A percentile compares a stretch with the other conserved stretches of the same genome.
phyloP scores from a whole-genome alignment of 768 basidiomycete species.

The Hypsizygus marmoreus region DNA sequence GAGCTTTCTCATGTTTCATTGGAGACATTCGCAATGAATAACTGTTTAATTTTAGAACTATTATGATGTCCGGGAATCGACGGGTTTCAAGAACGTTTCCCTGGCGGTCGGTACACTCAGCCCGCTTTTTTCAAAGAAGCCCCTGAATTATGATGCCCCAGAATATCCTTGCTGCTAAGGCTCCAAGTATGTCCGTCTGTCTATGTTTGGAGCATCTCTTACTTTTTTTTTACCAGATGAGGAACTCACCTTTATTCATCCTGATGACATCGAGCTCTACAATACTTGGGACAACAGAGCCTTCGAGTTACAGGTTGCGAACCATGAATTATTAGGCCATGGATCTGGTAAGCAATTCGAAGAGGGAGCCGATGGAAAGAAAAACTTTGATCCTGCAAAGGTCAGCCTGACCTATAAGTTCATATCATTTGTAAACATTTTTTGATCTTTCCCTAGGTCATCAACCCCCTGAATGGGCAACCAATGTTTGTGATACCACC shows the following conservation, averaged over 20 bases:
- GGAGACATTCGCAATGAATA: neutral
- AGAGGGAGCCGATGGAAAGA: slow-evolving; percentile 71
- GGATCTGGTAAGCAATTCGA: slow-evolving; percentile 84
- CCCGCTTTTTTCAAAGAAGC: neutral
- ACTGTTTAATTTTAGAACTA: slow-evolving; percentile 54
- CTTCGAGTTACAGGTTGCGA: slow-evolving; percentile 89
- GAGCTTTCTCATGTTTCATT: slow-evolving; percentile 19
- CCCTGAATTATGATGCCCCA: slow-evolving; percentile 23
- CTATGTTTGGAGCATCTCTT: neutral
- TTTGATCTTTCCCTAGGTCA: slow-evolving; percentile 47
- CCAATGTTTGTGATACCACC: slow-evolving; percentile 52
- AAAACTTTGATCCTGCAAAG: slow-evolving; percentile 80
- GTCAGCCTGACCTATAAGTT: slow-evolving; percentile 25
- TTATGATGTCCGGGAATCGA: slow-evolving; percentile 78
- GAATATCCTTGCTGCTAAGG: slow-evolving; percentile 88
- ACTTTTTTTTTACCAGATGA: slow-evolving; percentile 53
- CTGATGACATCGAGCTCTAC: slow-evolving; percentile 73
- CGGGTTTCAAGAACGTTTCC: slow-evolving; percentile 90
- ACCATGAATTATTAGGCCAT: slow-evolving; percentile 86
- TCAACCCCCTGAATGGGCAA: slow-evolving; percentile 80
- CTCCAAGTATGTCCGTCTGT: slow-evolving; percentile 57
- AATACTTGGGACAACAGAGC: slow-evolving; percentile 76
- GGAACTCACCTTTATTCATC: slow-evolving; percentile 79
- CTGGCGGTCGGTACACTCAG: slow-evolving; percentile 55
- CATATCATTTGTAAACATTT: neutral